These are phyloP conservation scores for Xylariaceae sp. DNA, from an alignment of 2,329 filamentous ascomycete genomes.

Conservation along the genomic window DNA sequence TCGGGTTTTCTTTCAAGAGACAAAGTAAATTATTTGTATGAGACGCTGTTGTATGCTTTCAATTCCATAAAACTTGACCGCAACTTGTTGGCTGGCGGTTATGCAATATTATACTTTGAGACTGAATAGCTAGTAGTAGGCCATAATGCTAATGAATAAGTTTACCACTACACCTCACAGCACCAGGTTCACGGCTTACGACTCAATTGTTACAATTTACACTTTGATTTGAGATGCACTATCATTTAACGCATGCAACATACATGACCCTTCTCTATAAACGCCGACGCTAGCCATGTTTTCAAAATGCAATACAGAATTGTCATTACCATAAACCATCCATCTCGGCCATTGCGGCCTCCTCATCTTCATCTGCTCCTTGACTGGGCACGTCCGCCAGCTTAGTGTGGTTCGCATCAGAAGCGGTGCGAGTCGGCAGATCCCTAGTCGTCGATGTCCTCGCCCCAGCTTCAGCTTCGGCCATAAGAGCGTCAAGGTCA, in stretches of 20 bases:
- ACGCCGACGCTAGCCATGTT: slow-evolving; percentile 11
- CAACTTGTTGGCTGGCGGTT: no score
- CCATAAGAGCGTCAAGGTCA: slow-evolving; percentile 20
- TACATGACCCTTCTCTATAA: neutral
- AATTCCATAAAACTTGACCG: no score
- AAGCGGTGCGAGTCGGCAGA: neutral
- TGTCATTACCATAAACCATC: slow-evolving; percentile 47
- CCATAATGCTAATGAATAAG: no score
- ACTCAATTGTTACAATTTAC: no score
- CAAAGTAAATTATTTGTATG: no score
- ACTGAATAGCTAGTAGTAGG: no score
- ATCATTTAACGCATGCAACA: neutral
- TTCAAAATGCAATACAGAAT: neutral
- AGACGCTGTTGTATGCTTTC: no score
- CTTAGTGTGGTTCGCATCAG: neutral
- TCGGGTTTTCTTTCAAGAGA: no score
- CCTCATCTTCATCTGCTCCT: slow-evolving; percentile 14
- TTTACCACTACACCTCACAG: no score
- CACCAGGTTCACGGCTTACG: no score
- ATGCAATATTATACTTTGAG: no score
- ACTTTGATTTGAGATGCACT: no score
- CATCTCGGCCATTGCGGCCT: slow-evolving; percentile 36
- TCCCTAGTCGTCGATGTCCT: neutral
- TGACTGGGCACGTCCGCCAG: neutral
- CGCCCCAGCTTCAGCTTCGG: slow-evolving; percentile 14